Conservation (phyloP, 306 rosid species). For the Sindora glabra region DNA sequence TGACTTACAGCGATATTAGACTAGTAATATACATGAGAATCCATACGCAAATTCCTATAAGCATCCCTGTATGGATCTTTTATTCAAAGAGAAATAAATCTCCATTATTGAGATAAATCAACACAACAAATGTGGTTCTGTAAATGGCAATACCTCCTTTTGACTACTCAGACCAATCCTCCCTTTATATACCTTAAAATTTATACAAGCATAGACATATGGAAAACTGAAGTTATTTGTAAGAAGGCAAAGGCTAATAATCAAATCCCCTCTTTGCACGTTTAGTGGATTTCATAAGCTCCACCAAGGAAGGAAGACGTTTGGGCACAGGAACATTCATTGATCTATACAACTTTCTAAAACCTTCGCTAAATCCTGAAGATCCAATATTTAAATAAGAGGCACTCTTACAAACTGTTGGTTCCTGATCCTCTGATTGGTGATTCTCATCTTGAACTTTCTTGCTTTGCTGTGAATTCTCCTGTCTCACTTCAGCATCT, state of each 20-base stretch:
- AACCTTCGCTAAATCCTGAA: slow-evolving; percentile 36
- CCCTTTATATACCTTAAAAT: too few species aligned
- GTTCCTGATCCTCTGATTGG: slow-evolving; percentile 25
- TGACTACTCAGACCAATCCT: too few species aligned
- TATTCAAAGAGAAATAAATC: slow-evolving; percentile 11
- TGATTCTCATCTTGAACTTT: slow-evolving; percentile 6
- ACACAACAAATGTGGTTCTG: slow-evolving; percentile 1
- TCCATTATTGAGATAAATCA: neutral
- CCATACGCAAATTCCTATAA: neutral
- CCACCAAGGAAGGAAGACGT: slow-evolving; percentile 68
- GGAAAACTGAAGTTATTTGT: neutral
- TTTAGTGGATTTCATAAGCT: slow-evolving; percentile 50
- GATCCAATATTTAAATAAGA: slow-evolving; percentile 36
- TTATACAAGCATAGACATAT: neutral
- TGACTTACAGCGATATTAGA: slow-evolving; percentile 5
- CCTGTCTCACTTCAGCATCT: slow-evolving; percentile 22
- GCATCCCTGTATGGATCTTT: slow-evolving; percentile 15
- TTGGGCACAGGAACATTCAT: slow-evolving; percentile 64
- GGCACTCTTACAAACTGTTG: slow-evolving; percentile 14
- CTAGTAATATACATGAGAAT: neutral
- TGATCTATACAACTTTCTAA: slow-evolving; percentile 55
- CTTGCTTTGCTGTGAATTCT: slow-evolving; percentile 13
- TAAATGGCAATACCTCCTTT: slow-evolving; percentile 11
- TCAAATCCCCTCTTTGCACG: slow-evolving; percentile 41
- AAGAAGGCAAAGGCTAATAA: neutral